These are phyloP conservation scores for Leccinum disarticulatum DNA, from an alignment of 768 basidiomycete genomes.

Conservation along the genomic window DNA sequence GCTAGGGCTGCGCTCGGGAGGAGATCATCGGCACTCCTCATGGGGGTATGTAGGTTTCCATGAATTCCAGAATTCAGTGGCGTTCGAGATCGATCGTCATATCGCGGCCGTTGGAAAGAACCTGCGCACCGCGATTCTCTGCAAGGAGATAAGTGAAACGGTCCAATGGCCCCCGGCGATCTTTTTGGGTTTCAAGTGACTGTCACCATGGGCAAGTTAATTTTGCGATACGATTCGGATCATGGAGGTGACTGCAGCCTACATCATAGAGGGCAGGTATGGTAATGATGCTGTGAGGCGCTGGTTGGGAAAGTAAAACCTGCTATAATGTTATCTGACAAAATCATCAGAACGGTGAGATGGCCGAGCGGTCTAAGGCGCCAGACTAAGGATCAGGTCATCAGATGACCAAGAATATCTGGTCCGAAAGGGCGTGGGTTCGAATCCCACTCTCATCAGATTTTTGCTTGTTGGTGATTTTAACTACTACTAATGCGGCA, in stretches of 20 bases:
- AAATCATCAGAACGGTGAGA: constrained; percentile 28
- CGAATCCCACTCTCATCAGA: constrained; percentile 40
- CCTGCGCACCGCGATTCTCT: not conserved
- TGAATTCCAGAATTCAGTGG: not conserved
- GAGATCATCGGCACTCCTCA: not conserved
- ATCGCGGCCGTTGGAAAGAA: not conserved
- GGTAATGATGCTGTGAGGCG: no score
- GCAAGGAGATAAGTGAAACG: not conserved
- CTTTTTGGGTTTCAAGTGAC: not conserved
- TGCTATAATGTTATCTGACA: not conserved
- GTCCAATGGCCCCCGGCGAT: not conserved
- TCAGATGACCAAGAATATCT: constrained; percentile 32
- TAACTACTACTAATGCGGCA: not conserved
- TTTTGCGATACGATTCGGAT: not conserved
- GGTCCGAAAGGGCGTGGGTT: constrained; percentile 44
- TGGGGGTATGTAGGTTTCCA: not conserved
- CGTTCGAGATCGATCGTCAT: not conserved
- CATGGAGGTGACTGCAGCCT: not conserved
- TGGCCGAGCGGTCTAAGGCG: constrained; percentile 66
- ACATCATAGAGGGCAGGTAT: no score
- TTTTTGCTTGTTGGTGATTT: not conserved
- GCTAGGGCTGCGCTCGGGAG: not conserved
- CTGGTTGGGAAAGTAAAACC: not conserved
- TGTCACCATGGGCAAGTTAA: no score
- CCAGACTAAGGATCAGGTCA: constrained; percentile 52